These are phyloP conservation scores for Amesomyces nigricolor DNA, from an alignment of 2,329 filamentous ascomycete species.

Conservation along the genomic window DNA sequence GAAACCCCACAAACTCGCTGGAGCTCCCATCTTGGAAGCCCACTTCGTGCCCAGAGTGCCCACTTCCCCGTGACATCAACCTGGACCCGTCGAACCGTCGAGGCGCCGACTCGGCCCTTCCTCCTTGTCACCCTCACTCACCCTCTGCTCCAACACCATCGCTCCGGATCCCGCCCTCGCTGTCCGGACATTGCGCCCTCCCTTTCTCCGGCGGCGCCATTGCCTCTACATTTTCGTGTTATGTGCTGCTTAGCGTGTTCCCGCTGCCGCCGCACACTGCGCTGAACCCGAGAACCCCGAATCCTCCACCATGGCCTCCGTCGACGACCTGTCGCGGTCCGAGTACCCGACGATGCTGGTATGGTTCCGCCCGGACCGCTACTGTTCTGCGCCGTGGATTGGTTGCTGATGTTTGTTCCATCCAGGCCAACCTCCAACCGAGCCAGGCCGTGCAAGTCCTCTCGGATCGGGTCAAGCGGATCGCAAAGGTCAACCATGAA, in stretches of 20 bases:
- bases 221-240: conserved; percentile 17
- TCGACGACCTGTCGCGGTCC: conserved; percentile 74
- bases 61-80: conserved; percentile 27
- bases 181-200: conserved; percentile 9
- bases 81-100: no score
- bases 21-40: conserved; percentile 8
- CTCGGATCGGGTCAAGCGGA: conserved; percentile 81
- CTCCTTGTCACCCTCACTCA: conserved; percentile 4
- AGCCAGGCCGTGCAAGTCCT: conserved; percentile 74
- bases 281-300: conserved; percentile 8
- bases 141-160: neutral
- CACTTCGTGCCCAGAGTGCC: neutral
- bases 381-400: neutral
- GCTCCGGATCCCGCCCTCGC: conserved; percentile 3
- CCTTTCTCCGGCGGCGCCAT: conserved; percentile 2
- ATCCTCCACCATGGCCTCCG: conserved; percentile 32
- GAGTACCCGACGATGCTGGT: conserved; percentile 96
- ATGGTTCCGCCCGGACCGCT: conserved; percentile 29
- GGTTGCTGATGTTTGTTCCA: conserved; percentile 16
- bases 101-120: conserved; percentile 17
- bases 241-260: conserved; percentile 21
- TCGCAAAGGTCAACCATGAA: conserved; percentile 78
- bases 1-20: conserved; percentile 16
- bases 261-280: conserved; percentile 18
- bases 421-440: conserved; percentile 73